Conservation (phyloP, 805 yeast genomes). For the Pichia exigua region DNA sequence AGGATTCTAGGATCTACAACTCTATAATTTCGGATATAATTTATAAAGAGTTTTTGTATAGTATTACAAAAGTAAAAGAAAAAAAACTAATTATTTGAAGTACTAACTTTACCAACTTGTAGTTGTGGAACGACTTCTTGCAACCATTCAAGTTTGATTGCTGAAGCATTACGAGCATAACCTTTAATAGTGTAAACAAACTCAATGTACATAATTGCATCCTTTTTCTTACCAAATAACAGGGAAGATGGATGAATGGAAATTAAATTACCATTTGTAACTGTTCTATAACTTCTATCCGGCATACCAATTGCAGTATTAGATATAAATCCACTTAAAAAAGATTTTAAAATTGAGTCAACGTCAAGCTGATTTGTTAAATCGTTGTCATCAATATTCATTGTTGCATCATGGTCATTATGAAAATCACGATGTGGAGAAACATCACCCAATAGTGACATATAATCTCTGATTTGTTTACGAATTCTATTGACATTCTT, state of each 20-base stretch:
- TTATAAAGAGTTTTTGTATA: not conserved
- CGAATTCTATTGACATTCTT: constrained; percentile 69
- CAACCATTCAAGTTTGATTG: constrained; percentile 76
- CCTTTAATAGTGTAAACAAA: constrained; percentile 90
- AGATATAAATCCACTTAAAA: constrained; percentile 73
- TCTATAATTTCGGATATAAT: not conserved
- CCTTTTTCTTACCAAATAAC: constrained; percentile 72
- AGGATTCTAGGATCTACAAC: not conserved
- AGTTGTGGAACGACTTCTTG: constrained; percentile 71
- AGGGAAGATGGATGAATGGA: constrained; percentile 88
- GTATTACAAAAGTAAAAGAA: not conserved
- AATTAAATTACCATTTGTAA: constrained; percentile 73
- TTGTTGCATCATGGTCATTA: constrained; percentile 22
- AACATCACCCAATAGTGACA: constrained; percentile 39
- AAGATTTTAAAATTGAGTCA: constrained; percentile 61
- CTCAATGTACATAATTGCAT: constrained; percentile 91
- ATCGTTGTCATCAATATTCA: not conserved
- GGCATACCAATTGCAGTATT: constrained; percentile 94
- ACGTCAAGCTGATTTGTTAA: constrained; percentile 34
- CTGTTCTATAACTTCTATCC: constrained; percentile 85
- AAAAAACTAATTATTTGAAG: constrained; percentile 3
- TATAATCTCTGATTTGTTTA: constrained; percentile 64
- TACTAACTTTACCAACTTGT: constrained; percentile 34
- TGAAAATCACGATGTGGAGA: constrained; percentile 8
- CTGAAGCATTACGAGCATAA: constrained; percentile 83